Evolutionary conservation across 1,139 yeast species (phyloP).

Genomic region (Zygoascus meyerae): DNA sequence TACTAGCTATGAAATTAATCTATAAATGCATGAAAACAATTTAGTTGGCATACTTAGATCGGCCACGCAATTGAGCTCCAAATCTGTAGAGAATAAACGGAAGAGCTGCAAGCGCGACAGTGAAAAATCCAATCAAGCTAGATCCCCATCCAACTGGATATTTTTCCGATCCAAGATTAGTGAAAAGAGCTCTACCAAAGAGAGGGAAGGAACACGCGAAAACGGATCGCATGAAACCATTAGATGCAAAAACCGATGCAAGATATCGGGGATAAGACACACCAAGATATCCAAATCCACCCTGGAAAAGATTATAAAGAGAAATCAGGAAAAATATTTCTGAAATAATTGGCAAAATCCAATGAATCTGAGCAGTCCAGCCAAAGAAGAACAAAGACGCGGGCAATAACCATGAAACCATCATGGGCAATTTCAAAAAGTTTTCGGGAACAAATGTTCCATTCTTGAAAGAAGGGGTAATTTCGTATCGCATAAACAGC

Average conservation of each 20-base stretch:
- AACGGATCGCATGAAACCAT: constrained; percentile 44
- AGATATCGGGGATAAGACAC: constrained; percentile 65
- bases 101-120: constrained; percentile 41
- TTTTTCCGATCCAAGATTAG: constrained; percentile 38
- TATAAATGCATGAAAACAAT: too few species aligned
- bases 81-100: constrained; percentile 53
- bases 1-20: too few species aligned
- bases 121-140: constrained; percentile 43
- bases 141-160: constrained; percentile 58
- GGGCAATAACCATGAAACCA: constrained; percentile 52
- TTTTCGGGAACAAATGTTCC: constrained; percentile 15
- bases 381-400: constrained; percentile 45
- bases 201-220: constrained; percentile 54
- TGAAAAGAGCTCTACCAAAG: constrained; percentile 46
- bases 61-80: constrained; percentile 49
- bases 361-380: constrained; percentile 62
- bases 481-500: constrained; percentile 10
- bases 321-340: constrained; percentile 76
- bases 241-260: constrained; percentile 55
- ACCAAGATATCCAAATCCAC: constrained; percentile 66
- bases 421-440: constrained; percentile 17
- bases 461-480: constrained; percentile 8
- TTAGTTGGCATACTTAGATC: constrained; percentile 27
- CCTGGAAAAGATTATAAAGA: constrained; percentile 64
- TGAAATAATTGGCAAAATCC: constrained; percentile 80